phyloP scores from a whole-genome alignment of 2,329 filamentous ascomycete genomes.

The Sarocladium brachiariae region DNA sequence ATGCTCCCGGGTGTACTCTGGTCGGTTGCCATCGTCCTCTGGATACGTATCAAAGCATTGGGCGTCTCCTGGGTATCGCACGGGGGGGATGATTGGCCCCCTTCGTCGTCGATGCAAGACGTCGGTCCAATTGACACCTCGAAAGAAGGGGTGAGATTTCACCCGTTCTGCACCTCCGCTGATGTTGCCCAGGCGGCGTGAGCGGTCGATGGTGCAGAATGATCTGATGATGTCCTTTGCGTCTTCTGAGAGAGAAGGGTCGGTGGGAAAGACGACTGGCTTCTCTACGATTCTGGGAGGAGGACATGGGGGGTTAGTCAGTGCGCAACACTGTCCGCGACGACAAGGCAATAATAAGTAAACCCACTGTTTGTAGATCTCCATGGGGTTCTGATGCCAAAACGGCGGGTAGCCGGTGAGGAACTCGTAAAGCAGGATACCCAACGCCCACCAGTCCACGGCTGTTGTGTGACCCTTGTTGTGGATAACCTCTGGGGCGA shows the following conservation, averaged over 20 bases:
- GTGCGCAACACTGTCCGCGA: background rate
- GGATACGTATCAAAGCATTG: slow-evolving; percentile 79
- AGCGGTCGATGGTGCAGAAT: slow-evolving; percentile 73
- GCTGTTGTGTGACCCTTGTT: slow-evolving; percentile 71
- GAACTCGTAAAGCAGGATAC: slow-evolving; percentile 79
- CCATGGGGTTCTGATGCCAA: slow-evolving; percentile 80
- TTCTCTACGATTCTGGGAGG: slow-evolving; percentile 67
- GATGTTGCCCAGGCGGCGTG: slow-evolving; percentile 71
- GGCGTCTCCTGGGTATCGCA: slow-evolving; percentile 66
- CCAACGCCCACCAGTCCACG: slow-evolving; percentile 84
- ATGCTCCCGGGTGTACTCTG: slow-evolving; percentile 64
- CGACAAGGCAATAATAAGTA: background rate
- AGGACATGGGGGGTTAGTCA: background rate
- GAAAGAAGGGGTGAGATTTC: slow-evolving; percentile 72
- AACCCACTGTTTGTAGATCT: slow-evolving; percentile 72
- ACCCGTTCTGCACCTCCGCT: slow-evolving; percentile 65
- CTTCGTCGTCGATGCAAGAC: slow-evolving; percentile 55
- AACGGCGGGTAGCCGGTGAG: slow-evolving; percentile 80
- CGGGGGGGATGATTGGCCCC: slow-evolving; percentile 69
- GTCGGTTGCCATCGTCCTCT: slow-evolving; percentile 61
- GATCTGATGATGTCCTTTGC: slow-evolving; percentile 70
- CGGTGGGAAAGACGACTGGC: slow-evolving; percentile 64
- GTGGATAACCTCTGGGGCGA: slow-evolving; percentile 77
- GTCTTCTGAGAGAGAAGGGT: slow-evolving; percentile 56
- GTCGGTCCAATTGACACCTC: slow-evolving; percentile 65